Evolutionary conservation across 1,284 basidiomycete genomes (phyloP).

Genomic region (Phellinidium pouzarii): DNA sequence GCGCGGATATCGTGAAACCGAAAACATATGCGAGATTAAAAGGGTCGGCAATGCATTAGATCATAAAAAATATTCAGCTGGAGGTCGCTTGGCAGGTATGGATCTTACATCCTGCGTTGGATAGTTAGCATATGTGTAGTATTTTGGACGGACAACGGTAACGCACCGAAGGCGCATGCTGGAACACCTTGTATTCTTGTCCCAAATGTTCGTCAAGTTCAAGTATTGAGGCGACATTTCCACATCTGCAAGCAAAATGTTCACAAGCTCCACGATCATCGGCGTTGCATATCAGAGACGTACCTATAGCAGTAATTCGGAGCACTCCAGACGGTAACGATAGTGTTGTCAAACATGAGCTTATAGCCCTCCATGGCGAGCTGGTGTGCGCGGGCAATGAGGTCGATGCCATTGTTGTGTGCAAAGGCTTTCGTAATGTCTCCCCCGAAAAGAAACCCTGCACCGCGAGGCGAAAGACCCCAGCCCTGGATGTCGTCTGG

Average conservation of each 20-base stretch:
- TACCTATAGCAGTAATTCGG: slow-evolving; percentile 98
- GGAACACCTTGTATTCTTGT: slow-evolving; percentile 89
- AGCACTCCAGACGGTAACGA: slow-evolving; percentile 98
- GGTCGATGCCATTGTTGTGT: slow-evolving; percentile 87
- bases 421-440: slow-evolving; percentile 89
- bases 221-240: slow-evolving; percentile 90
- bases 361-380: slow-evolving; percentile 99
- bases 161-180: slow-evolving; percentile 67
- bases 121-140: background rate
- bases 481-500: slow-evolving; percentile 94
- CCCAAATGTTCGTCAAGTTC: slow-evolving; percentile 86
- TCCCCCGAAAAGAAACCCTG: slow-evolving; percentile 91
- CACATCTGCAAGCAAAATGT: slow-evolving; percentile 53
- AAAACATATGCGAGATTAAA: background rate
- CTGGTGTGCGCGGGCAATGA: slow-evolving; percentile 96
- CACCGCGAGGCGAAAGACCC: slow-evolving; percentile 66
- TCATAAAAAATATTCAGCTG: slow-evolving; percentile 19
- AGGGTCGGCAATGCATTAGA: background rate
- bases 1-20: background rate
- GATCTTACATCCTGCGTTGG: slow-evolving; percentile 16
- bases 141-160: background rate
- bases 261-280: background rate
- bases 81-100: slow-evolving; percentile 19
- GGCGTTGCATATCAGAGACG: background rate
- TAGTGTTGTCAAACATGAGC: slow-evolving; percentile 92